These are phyloP conservation scores for Amylostereum chailletii DNA, from an alignment of 1,284 basidiomycete species.

Conservation along the genomic window DNA sequence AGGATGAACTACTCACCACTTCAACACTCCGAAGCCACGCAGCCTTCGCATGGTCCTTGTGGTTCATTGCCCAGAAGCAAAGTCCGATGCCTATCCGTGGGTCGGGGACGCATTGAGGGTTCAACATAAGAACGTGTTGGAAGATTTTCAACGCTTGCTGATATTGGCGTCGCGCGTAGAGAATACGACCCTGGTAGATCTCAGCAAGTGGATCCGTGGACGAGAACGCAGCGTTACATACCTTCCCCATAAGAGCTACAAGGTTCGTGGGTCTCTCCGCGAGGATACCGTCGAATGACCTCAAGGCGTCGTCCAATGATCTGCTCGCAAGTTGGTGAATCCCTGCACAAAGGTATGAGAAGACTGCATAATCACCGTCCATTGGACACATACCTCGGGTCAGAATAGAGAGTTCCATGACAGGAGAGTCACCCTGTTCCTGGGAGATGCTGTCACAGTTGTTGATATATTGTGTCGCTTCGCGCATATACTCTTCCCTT, in stretches of 20 bases:
- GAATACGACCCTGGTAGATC: slow-evolving; percentile 62
- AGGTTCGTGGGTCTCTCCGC: slow-evolving; percentile 74
- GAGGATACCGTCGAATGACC: slow-evolving; percentile 79
- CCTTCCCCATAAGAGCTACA: slow-evolving; percentile 74
- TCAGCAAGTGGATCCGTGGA: neutral
- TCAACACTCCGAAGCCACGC: slow-evolving; percentile 86
- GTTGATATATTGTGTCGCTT: slow-evolving; percentile 67
- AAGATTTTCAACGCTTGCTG: slow-evolving; percentile 76
- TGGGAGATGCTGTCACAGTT: slow-evolving; percentile 45
- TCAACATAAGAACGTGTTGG: slow-evolving; percentile 73
- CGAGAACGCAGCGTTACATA: slow-evolving; percentile 17
- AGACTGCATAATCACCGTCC: slow-evolving; percentile 23
- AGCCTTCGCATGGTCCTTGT: slow-evolving; percentile 67
- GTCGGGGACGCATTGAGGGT: slow-evolving; percentile 76
- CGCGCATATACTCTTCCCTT: slow-evolving; percentile 63
- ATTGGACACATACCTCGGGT: slow-evolving; percentile 46
- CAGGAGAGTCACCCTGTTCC: slow-evolving; percentile 40
- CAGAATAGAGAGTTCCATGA: slow-evolving; percentile 45
- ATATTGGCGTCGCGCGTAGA: slow-evolving; percentile 72
- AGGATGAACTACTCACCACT: slow-evolving; percentile 47
- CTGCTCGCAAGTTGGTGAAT: slow-evolving; percentile 77
- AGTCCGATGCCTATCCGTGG: slow-evolving; percentile 90
- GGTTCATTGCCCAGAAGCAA: slow-evolving; percentile 82
- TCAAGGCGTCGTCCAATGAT: slow-evolving; percentile 70
- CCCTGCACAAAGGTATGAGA: no score